Evolutionary conservation across 2,329 filamentous ascomycete genomes (phyloP).

Genomic region (Biscogniauxia mediterranea): DNA sequence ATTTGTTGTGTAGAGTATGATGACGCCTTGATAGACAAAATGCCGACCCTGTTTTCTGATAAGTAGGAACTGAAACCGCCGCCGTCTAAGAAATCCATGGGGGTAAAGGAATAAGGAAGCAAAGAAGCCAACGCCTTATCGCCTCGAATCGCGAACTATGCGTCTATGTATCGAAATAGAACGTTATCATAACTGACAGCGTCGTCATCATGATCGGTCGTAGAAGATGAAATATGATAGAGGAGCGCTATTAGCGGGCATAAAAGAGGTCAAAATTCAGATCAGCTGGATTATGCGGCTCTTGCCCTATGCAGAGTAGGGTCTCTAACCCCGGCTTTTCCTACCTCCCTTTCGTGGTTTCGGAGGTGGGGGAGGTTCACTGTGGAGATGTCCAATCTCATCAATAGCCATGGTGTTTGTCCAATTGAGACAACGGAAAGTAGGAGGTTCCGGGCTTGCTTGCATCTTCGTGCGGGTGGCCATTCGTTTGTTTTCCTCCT

Average conservation of each 20-base stretch:
- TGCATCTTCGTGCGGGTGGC: slow-evolving; percentile 47
- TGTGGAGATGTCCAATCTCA: slow-evolving; percentile 57
- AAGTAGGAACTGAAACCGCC: too few relatives aligned
- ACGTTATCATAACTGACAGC: slow-evolving; percentile 3
- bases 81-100: not conserved
- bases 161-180: not conserved
- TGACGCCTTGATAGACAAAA: not conserved
- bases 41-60: not conserved
- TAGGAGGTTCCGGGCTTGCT: slow-evolving; percentile 44
- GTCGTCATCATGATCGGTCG: slow-evolving; percentile 2
- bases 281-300: not conserved
- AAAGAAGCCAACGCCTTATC: slow-evolving; percentile 2
- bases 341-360: slow-evolving; percentile 49
- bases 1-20: not conserved
- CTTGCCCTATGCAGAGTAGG: not conserved
- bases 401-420: slow-evolving; percentile 57
- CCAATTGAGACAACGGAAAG: slow-evolving; percentile 53
- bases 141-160: slow-evolving; percentile 2
- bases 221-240: slow-evolving; percentile 5
- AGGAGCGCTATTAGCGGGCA: not conserved
- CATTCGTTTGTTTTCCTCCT: slow-evolving; percentile 41
- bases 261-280: not conserved
- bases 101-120: not conserved
- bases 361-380: slow-evolving; percentile 51
- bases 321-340: slow-evolving; percentile 35